These are phyloP conservation scores for Xerocomus potaroensis DNA, from an alignment of 768 basidiomycete species.

Conservation along the genomic window DNA sequence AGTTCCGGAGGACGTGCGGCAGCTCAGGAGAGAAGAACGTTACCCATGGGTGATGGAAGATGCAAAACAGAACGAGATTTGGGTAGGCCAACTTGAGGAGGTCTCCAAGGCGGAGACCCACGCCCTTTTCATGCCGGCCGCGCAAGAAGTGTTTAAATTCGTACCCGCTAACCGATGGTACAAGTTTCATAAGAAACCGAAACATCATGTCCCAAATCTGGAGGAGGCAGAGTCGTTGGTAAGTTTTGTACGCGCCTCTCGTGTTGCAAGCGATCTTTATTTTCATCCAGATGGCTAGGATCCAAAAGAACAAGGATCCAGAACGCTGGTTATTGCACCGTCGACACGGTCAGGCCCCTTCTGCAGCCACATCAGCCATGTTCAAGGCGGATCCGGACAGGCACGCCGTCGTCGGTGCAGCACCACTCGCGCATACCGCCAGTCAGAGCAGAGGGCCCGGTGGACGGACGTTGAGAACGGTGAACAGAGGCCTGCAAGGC, in stretches of 20 bases:
- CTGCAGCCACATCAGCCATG: slow-evolving; percentile 60
- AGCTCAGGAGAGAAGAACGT: slow-evolving; percentile 79
- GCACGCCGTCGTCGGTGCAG: slow-evolving; percentile 36
- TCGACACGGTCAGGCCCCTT: slow-evolving; percentile 54
- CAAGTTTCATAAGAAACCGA: slow-evolving; percentile 85
- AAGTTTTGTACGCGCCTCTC: slow-evolving; percentile 24
- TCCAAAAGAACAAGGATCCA: slow-evolving; percentile 72
- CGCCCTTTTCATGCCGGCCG: slow-evolving; percentile 81
- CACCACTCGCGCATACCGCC: slow-evolving; percentile 44
- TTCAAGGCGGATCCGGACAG: slow-evolving; percentile 64
- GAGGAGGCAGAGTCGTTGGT: slow-evolving; percentile 68
- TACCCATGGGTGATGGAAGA: slow-evolving; percentile 95
- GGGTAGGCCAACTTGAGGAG: slow-evolving; percentile 83
- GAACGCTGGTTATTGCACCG: slow-evolving; percentile 65
- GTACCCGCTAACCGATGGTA: slow-evolving; percentile 88
- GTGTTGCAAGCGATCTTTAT: neutral
- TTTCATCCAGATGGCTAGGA: slow-evolving; percentile 32
- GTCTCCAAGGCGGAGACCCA: slow-evolving; percentile 64
- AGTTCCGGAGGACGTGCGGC: slow-evolving; percentile 71
- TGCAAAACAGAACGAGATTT: slow-evolving; percentile 61
- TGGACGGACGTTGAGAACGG: slow-evolving; percentile 59
- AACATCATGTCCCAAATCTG: slow-evolving; percentile 63
- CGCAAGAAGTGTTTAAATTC: slow-evolving; percentile 80
- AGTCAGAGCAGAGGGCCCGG: slow-evolving; percentile 65
- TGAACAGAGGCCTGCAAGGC: slow-evolving; percentile 60